Conservation (phyloP, 2,329 filamentous ascomycete genomes). For the Paecilomyces variotii region DNA sequence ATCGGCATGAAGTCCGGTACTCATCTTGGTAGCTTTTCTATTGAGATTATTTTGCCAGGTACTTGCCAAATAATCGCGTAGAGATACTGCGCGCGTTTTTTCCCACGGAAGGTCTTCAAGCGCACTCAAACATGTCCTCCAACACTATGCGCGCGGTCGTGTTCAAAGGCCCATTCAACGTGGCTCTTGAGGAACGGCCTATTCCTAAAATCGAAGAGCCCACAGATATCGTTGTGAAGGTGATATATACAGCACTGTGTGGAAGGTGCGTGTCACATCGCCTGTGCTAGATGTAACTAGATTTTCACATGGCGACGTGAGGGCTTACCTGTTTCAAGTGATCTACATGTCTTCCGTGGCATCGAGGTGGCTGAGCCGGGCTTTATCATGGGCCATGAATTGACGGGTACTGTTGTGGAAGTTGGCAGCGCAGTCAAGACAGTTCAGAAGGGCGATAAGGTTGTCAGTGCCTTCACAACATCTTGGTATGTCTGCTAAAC, state of each 20-base stretch:
- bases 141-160: slow-evolving; percentile 79
- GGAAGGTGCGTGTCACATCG: slow-evolving; percentile 60
- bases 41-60: not conserved
- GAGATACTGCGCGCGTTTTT: not conserved
- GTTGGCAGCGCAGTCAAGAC: slow-evolving; percentile 60
- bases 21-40: not conserved
- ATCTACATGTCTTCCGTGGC: slow-evolving; percentile 80
- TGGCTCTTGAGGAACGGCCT: slow-evolving; percentile 71
- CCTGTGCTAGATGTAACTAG: not conserved
- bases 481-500: slow-evolving; percentile 53
- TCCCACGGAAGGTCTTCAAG: not conserved
- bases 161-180: slow-evolving; percentile 69
- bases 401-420: slow-evolving; percentile 67
- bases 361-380: slow-evolving; percentile 61
- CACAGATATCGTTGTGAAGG: slow-evolving; percentile 73
- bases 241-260: slow-evolving; percentile 75
- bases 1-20: not conserved
- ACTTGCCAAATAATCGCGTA: not conserved
- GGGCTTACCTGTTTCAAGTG: slow-evolving; percentile 42
- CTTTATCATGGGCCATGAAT: slow-evolving; percentile 71
- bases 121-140: slow-evolving; percentile 16
- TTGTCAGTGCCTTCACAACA: slow-evolving; percentile 76
- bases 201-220: slow-evolving; percentile 64
- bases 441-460: slow-evolving; percentile 64
- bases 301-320: not conserved